Conservation (phyloP, 306 rosid genomes). For the Trifolium fragiferum region DNA sequence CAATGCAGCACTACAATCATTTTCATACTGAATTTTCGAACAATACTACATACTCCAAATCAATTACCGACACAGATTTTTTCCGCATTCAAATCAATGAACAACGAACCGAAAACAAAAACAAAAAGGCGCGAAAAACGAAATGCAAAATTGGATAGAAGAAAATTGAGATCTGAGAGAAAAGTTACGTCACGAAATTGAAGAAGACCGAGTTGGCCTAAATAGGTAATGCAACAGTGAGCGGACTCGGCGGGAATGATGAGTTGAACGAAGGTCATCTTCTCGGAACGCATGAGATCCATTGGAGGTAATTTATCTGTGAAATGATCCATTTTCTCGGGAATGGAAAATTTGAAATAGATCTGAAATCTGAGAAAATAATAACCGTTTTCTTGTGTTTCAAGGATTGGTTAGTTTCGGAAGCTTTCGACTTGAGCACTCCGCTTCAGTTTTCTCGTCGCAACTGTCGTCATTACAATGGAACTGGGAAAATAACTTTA, state of each 20-base stretch:
- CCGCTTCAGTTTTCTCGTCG: slow-evolving; percentile 42
- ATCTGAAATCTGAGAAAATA: slow-evolving; percentile 54
- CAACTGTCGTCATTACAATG: slow-evolving; percentile 60
- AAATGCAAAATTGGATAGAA: neutral
- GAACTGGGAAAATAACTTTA: slow-evolving; percentile 37
- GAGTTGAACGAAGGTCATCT: slow-evolving; percentile 96
- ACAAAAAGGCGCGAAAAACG: slow-evolving; percentile 15
- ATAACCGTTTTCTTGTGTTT: slow-evolving; percentile 27
- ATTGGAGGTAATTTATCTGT: slow-evolving; percentile 70
- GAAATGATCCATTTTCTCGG: slow-evolving; percentile 75
- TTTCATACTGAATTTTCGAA: neutral
- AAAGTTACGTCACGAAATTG: slow-evolving; percentile 90
- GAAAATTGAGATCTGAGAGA: slow-evolving; percentile 42
- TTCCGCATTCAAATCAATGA: neutral
- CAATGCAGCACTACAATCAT: slow-evolving; percentile 31
- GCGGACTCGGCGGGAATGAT: slow-evolving; percentile 96
- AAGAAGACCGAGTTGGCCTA: slow-evolving; percentile 94
- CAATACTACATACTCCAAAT: neutral
- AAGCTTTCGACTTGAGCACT: slow-evolving; percentile 26
- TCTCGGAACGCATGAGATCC: slow-evolving; percentile 99
- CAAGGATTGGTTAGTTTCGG: slow-evolving; percentile 45
- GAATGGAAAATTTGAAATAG: slow-evolving; percentile 43
- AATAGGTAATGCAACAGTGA: slow-evolving; percentile 85
- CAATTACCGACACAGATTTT: neutral
- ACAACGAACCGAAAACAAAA: slow-evolving; percentile 3